Evolutionary conservation across 169 alveolate genomes (phyloP).

Genomic region (Babesia ovis): DNA sequence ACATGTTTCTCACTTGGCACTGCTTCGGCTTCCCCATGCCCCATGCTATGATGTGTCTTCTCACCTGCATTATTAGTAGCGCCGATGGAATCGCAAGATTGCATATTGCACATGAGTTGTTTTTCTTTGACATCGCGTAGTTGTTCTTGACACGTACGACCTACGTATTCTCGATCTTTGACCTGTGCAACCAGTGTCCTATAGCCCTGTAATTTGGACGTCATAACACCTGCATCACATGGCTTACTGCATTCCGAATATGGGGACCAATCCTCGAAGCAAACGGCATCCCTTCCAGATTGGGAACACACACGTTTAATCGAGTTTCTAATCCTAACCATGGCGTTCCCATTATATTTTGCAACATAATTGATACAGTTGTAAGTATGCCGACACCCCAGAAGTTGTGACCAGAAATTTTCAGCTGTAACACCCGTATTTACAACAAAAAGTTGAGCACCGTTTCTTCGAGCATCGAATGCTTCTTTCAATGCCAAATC

Average conservation of each 20-base stretch:
- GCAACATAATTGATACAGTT: constrained; percentile 28
- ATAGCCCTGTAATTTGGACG: constrained; percentile 10
- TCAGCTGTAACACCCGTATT: constrained; percentile 24
- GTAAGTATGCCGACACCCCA: constrained; percentile 46
- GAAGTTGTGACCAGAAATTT: constrained; percentile 18
- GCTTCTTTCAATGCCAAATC: constrained; percentile 45
- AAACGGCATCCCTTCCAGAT: constrained; percentile 53
- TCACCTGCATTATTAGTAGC: not conserved
- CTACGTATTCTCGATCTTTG: constrained; percentile 23
- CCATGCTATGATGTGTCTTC: not conserved
- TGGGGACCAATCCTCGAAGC: constrained; percentile 58
- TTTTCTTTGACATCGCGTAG: constrained; percentile 1
- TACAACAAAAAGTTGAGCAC: constrained; percentile 45
- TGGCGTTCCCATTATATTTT: not conserved
- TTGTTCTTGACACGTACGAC: constrained; percentile 63
- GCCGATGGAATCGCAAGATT: constrained; percentile 13
- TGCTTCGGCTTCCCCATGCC: not conserved
- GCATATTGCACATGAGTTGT: constrained; percentile 32
- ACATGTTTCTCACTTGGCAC: not conserved
- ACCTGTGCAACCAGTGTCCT: constrained; percentile 32
- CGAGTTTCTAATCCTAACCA: not conserved
- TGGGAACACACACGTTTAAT: constrained; percentile 6
- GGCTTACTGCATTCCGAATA: constrained; percentile 30
- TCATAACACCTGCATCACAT: constrained; percentile 46
- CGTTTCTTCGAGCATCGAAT: constrained; percentile 39